Base-by-base conservation (phyloP, 2,329 filamentous ascomycete species). In the Botrytis medusae region DNA sequence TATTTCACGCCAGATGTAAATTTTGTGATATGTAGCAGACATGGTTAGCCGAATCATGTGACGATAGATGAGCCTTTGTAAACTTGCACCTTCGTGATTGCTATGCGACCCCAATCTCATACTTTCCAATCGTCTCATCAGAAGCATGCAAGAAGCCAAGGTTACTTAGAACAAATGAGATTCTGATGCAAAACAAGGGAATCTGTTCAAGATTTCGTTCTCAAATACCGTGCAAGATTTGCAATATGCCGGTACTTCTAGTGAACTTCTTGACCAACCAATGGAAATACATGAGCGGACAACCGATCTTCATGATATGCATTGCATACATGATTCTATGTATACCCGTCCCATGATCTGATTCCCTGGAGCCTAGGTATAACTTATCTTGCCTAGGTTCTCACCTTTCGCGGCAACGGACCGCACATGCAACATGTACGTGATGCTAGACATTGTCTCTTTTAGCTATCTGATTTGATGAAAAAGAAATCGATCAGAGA, bases 381-480 rank as follows among this genome's bases (percentile, higher is more conserved):
- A 14, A 2, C 40, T 16, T 2, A 57, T 18, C 4, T 6, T 61
- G n/a, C 34, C 34, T 61, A 40, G 59, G 10, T 40, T 54, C n/a
- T 37, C 22, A 68, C 57, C 37, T 32, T 18, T 25, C 48, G 44
- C 62, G 22, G 42, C 42, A 44, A 25, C 44, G 44, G 44, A 65
- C 34, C 34, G 48, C 34, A 22, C 42, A n/a, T 68, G 65, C 48
- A 68, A 57, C 10, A 68, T 57, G 65, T 57, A 32, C 34, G 65
- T 68, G 48, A 68, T 57, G 48, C 65, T 42, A 68, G 34, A 57
- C 48, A 68, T 29, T 42, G 46, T 68, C 48, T 68, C 65, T 44
- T n/a, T 57, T 18, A 1, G 34, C 51, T 32, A 42, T 57, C n/a
- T 57, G 48, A 68, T 57, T 68, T 57, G 65, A 25, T 18, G 18